Percentiles rank a stretch among this genome's conserved stretches.
Evolutionary conservation across 768 basidiomycete genomes (phyloP).

Genomic region (Suillus luteus): DNA sequence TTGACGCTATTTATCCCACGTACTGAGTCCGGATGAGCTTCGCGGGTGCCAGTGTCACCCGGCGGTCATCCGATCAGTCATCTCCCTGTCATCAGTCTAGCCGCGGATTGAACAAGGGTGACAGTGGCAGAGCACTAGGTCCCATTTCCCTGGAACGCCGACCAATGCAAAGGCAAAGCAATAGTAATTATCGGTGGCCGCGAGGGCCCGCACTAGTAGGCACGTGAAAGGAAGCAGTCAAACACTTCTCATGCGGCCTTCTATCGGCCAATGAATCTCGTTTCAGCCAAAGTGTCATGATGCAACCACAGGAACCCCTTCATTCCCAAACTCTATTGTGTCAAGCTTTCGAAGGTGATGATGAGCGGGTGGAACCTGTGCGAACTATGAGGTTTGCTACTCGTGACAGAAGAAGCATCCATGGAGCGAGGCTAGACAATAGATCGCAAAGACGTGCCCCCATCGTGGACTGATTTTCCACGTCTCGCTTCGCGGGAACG

Average conservation of each 20-base stretch:
- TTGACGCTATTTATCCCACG: background rate
- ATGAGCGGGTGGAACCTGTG: background rate
- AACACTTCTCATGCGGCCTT: constrained; percentile 6
- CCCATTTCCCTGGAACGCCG: background rate
- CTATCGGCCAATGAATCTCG: background rate
- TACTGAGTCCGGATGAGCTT: background rate
- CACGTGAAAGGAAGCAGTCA: constrained; percentile 2
- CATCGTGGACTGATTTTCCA: constrained; percentile 2
- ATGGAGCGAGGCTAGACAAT: background rate
- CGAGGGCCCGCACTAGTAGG: background rate
- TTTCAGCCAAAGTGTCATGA: constrained; percentile 1
- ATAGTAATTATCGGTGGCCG: constrained; percentile 1
- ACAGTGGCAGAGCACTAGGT: background rate
- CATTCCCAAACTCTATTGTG: constrained; percentile 7
- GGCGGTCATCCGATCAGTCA: background rate
- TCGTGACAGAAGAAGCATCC: background rate
- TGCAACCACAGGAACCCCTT: constrained; percentile 3
- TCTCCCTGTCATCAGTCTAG: background rate
- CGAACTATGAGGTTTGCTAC: background rate
- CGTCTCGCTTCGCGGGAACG: background rate
- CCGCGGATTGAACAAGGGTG: background rate
- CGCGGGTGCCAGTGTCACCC: background rate
- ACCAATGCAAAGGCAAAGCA: background rate
- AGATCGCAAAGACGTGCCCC: background rate
- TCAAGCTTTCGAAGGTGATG: constrained; percentile 7